phyloP scores from a whole-genome alignment of 306 rosid genomes.

The Canavalia ensiformis region DNA sequence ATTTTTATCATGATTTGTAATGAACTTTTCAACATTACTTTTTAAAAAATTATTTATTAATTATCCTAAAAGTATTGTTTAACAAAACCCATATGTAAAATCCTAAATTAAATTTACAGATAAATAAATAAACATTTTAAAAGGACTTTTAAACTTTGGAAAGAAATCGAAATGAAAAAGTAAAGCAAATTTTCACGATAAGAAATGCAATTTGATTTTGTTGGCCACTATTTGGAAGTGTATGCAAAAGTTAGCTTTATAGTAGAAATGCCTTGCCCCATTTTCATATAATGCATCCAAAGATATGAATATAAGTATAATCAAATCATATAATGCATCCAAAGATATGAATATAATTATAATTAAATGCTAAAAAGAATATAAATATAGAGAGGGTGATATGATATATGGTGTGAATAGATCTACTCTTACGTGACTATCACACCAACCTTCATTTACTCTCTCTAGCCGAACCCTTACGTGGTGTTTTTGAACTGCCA shows the following conservation, averaged over 20 bases:
- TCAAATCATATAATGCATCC: background rate
- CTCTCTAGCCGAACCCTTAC: constrained; percentile 15
- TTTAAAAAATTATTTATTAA: too few relatives aligned
- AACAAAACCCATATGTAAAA: background rate
- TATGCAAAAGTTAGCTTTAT: constrained; percentile 21
- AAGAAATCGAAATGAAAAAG: constrained; percentile 15
- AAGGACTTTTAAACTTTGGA: background rate
- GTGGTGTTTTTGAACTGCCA: constrained; percentile 24
- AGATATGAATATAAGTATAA: background rate
- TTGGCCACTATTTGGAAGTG: constrained; percentile 14
- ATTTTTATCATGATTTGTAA: too few relatives aligned
- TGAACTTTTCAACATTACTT: too few relatives aligned
- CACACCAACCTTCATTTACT: constrained; percentile 42
- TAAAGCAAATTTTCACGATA: background rate
- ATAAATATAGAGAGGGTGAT: background rate
- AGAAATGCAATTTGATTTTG: constrained; percentile 21
- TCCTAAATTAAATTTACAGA: background rate
- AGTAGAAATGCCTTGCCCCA: constrained; percentile 4
- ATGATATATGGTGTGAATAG: background rate
- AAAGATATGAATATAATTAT: background rate
- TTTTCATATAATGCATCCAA: background rate
- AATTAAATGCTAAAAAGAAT: background rate
- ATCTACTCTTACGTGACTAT: background rate
- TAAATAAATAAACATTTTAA: background rate
- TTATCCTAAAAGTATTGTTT: too few relatives aligned